These are phyloP conservation scores for Trametes meyenii DNA, from an alignment of 768 basidiomycete species.

Conservation along the genomic window DNA sequence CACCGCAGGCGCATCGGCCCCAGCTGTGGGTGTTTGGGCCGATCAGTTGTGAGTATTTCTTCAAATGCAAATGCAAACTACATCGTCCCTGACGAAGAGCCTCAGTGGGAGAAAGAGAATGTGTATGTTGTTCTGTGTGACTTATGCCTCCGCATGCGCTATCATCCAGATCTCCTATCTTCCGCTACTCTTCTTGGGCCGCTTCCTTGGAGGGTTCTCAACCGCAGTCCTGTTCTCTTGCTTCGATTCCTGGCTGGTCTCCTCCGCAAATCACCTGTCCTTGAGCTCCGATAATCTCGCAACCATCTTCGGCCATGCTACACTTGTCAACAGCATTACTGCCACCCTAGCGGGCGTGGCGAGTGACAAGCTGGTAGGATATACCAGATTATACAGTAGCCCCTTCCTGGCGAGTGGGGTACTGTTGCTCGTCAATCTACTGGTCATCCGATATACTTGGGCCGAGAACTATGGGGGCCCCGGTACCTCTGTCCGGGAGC, in stretches of 20 bases:
- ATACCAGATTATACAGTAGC: slow-evolving; percentile 53
- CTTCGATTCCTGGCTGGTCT: slow-evolving; percentile 80
- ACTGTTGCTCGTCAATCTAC: slow-evolving; percentile 55
- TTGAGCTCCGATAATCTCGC: slow-evolving; percentile 63
- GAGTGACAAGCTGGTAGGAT: slow-evolving; percentile 64
- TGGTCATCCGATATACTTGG: slow-evolving; percentile 63
- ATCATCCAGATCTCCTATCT: slow-evolving; percentile 60
- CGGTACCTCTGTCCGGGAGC: slow-evolving; percentile 16
- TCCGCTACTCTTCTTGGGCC: slow-evolving; percentile 63
- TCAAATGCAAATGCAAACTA: background rate
- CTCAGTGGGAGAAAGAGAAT: slow-evolving; percentile 65
- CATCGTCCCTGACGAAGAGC: background rate
- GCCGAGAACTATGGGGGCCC: slow-evolving; percentile 65
- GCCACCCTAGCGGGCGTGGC: slow-evolving; percentile 68
- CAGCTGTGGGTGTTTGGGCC: slow-evolving; percentile 76
- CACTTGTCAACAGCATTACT: slow-evolving; percentile 72
- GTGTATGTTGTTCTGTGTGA: slow-evolving; percentile 73
- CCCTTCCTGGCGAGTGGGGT: slow-evolving; percentile 69
- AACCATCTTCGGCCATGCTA: slow-evolving; percentile 71
- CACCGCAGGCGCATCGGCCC: slow-evolving; percentile 69
- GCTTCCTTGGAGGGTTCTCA: slow-evolving; percentile 69
- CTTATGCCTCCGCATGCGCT: slow-evolving; percentile 61
- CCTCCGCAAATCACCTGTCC: slow-evolving; percentile 53
- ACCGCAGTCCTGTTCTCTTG: slow-evolving; percentile 77
- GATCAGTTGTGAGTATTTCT: slow-evolving; percentile 62